Evolutionary conservation across 2,329 filamentous ascomycete genomes (phyloP), one percentile per base, ranked within the genome.

Genomic region (Reticulascus tulasneorum): DNA sequence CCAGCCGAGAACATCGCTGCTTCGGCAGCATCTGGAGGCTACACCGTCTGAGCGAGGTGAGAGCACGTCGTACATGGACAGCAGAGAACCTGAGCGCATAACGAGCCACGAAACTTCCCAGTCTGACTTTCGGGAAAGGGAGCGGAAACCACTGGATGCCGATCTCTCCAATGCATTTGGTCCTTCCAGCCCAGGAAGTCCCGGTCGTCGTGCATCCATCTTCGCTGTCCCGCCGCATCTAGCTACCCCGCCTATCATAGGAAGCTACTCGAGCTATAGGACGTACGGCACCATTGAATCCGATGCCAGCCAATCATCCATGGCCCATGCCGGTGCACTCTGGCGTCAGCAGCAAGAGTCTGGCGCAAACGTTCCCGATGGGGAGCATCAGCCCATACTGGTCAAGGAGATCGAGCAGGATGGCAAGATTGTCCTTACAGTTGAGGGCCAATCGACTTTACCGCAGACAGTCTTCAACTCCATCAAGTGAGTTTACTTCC

Each of bases 391-490:
- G 47, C 86, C 87, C 3, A 73, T 96, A 37, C 66, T 95, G n/a
- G 82, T 96, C 35, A 91, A 89, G 64, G 85, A 90, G 59, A 76
- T 95, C 10, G 86, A 94, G 56, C 86, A 93, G 50, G 88, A 93
- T 47, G 88, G 93, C 26, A 88, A 84, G 53, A 77, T 91, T 30
- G 79, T 95, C 37, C 77, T 91, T 49, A 77, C 91, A 3, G 82
- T 95, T 3, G 84, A 94, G 44, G 91, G 91, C 24, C 89, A 94
- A 64, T 94, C 88, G n/a, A 98, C 91, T 1, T 71, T 97, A 12
- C 89, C 89, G 1, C 91, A 97, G 65, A 97, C 91, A 7, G 77
- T 96, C 44, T 94, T 97, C 71, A 98, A 98, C 63, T 94, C 88
- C 4, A 91, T 91, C 56, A 95, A 95, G 64, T 69, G 47, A 42